Conservation (phyloP, 768 basidiomycete species). For the Cystofilobasidium macerans region DNA sequence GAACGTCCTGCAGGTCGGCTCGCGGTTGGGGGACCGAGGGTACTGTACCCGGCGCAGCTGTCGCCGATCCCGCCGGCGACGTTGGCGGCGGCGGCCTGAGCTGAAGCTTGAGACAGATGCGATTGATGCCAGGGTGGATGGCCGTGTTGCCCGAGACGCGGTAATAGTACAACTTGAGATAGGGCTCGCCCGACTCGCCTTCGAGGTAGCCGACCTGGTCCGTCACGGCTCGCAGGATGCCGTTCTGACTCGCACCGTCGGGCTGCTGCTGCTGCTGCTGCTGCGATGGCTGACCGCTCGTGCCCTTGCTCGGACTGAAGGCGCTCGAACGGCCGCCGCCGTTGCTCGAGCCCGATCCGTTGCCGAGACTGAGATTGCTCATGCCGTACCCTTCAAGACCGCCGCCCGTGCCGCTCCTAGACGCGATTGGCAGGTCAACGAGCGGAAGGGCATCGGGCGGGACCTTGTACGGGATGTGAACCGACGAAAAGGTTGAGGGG, state of each 20-base stretch:
- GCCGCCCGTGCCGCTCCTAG: background rate
- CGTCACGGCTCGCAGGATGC: slow-evolving; percentile 20
- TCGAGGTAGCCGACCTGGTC: slow-evolving; percentile 31
- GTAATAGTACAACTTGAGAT: slow-evolving; percentile 36
- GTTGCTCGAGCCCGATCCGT: no score
- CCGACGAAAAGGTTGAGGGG: background rate
- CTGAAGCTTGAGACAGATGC: slow-evolving; percentile 36
- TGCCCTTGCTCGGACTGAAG: no score
- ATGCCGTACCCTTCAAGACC: no score
- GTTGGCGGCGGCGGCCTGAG: slow-evolving; percentile 25
- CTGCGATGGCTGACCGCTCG: no score
- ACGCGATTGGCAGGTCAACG: background rate
- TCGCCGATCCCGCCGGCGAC: background rate
- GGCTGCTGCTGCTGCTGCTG: no score
- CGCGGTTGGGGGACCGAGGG: background rate
- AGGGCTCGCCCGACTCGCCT: slow-evolving; percentile 35
- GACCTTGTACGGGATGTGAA: background rate
- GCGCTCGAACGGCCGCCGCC: no score
- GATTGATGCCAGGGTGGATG: slow-evolving; percentile 37
- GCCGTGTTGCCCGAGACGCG: slow-evolving; percentile 36
- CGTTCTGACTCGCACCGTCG: background rate
- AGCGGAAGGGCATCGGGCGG: background rate
- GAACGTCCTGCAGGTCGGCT: slow-evolving; percentile 19
- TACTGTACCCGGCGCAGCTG: background rate
- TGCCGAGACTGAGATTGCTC: no score